Base-by-base conservation (phyloP, 768 basidiomycete species). In the Lentinus brumalis region DNA sequence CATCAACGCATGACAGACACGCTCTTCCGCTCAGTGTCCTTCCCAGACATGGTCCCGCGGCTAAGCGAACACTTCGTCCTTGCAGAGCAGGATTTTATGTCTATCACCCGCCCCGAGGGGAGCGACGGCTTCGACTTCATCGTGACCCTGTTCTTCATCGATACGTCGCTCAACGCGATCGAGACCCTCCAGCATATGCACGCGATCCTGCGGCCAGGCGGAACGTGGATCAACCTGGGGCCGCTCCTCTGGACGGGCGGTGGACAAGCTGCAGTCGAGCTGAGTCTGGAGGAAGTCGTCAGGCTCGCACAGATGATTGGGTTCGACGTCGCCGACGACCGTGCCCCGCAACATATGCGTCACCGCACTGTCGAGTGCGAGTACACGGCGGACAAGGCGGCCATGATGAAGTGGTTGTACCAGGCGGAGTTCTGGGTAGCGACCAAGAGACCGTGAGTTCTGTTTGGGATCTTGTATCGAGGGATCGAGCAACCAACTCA, bases 401-500 rank as follows among this genome's bases (percentile, higher is more conserved):
- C 86, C 18, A 88, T 90, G 86, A 87, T 90, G 86, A 77, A 77
- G 16, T 88, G 86, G 85, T 76, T 85, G 7, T 89, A 88, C 69
- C 76, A 79, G 64, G 82, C 87, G 0, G 86, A 88, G 66, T 87
- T 86, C 70, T 89, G 86, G 86, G 81, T 85, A 4, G 86, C 85
- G 1, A 76, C 67, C 39, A 84, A 80, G 67, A 31, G 51, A 26
- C 32, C 15, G 39, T 49, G 53, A 53, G 50, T 30, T 8, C n/a
- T 6, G 35, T 12, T 30, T 29, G 12, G 21, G 21, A 26, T 26
- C 21, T 30, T 49, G 7, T 6, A 18, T 49, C 46, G 14, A 49
- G 21, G 5, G 15, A 14, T 6, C 42, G 14, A 26, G 21, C 21
- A 26, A 26, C 21, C 21, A 26, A 26, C 21, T 26, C 21, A 26